Base-by-base conservation (phyloP, 1,284 basidiomycete genomes). In the Tylopilus sp. region DNA sequence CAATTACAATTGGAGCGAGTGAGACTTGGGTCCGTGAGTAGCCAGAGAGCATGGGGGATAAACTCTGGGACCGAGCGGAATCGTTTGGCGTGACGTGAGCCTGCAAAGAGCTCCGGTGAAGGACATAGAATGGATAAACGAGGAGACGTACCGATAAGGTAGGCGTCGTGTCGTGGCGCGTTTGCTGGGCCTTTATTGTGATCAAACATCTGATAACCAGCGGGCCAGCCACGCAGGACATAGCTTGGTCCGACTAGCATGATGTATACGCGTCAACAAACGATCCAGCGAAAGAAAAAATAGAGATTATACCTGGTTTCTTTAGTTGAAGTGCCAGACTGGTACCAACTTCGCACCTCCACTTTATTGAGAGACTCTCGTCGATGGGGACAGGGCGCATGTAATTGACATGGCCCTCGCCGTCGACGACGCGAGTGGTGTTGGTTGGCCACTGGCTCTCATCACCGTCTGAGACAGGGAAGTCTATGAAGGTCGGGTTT, bases 31-130 rank as follows among this genome's bases (percentile, higher is more conserved):
- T 88, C 83, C 5, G 74, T 73, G 67, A 86, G 76, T 3, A 93
- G 78, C 90, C 90, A 93, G 54, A 83, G 73, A 3, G 88, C 87
- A 64, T 93, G 90, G 5, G 88, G 88, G 40, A 86, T 79, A 64
- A 92, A 90, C 64, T 93, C 90, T 50, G 86, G 85, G 11, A 83
- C 75, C 5, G 90, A 92, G 37, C 91, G 86, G 68, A 91, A 93
- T 36, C 80, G 77, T 28, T 64, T 71, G 40, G 72, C 69, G 25
- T 69, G 54, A 31, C 61, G 57, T 6, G 81, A 83, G 43, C 81
- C 83, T 79, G 37, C 4, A 7, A 41, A 51, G 11, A 9, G 31
- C 19, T 54, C 35, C 32, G 8, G 29, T 14, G 28, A 44, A 43
- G 19, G 14, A 14, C 10, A 54, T 28, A 39, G 32, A 49, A 35